phyloP scores from a whole-genome alignment of 495 filamentous ascomycete species.

The Penicillium samsonianum region DNA sequence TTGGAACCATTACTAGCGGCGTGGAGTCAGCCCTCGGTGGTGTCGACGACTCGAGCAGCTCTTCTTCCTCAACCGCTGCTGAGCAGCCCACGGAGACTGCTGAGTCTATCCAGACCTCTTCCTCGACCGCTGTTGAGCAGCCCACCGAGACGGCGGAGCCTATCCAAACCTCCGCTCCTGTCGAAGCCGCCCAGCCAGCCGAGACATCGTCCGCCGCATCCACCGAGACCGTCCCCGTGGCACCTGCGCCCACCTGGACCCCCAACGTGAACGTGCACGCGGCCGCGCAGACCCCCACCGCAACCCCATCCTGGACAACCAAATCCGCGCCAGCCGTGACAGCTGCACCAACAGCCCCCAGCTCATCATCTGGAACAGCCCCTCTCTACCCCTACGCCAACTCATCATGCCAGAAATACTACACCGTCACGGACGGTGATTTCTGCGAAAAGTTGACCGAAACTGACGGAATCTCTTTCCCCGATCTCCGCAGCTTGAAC shows the following conservation, averaged over 20 bases:
- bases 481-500: slow-evolving; percentile 42
- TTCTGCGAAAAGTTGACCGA: slow-evolving; percentile 42
- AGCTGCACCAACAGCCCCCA: slow-evolving; percentile 11
- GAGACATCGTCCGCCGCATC: neutral
- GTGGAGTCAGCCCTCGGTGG: slow-evolving; percentile 9
- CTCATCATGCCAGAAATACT: slow-evolving; percentile 43
- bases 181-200: slow-evolving; percentile 1
- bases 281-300: neutral
- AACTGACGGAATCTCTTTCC: slow-evolving; percentile 26
- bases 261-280: slow-evolving; percentile 2
- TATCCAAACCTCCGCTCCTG: no score
- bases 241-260: neutral
- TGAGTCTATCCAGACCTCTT: slow-evolving; percentile 7
- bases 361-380: neutral
- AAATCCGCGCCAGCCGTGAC: slow-evolving; percentile 21
- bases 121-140: neutral
- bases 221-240: neutral
- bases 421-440: slow-evolving; percentile 43
- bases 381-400: slow-evolving; percentile 38
- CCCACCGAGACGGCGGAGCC: neutral
- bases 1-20: slow-evolving; percentile 16
- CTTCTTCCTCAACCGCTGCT: slow-evolving; percentile 10
- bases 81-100: slow-evolving; percentile 10
- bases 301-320: slow-evolving; percentile 14
- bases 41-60: slow-evolving; percentile 15